Percentiles rank a stretch among this genome's conserved stretches.
These are phyloP conservation scores for Plasmodium yoelii DNA, from an alignment of 169 alveolate species.

Conservation along the genomic window DNA sequence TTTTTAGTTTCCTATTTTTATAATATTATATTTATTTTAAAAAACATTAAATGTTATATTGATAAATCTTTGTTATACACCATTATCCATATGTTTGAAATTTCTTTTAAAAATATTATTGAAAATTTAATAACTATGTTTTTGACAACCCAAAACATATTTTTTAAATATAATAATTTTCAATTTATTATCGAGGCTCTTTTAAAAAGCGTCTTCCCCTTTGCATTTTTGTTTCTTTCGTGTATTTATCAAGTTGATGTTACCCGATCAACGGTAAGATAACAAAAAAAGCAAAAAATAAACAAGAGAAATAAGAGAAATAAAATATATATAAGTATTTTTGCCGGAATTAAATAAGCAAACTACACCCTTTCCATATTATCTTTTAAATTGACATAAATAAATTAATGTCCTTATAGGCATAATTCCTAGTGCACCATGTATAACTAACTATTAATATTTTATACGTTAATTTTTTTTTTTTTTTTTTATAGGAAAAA, in stretches of 20 bases:
- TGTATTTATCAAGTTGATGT: constrained; percentile 30
- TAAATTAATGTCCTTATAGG: no score
- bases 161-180: constrained; percentile 18
- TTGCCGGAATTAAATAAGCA: no score
- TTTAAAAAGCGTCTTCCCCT: constrained; percentile 48
- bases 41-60: constrained; percentile 50
- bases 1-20: constrained; percentile 62
- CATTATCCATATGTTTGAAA: constrained; percentile 40
- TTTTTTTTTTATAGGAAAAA: constrained; percentile 38
- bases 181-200: constrained; percentile 36
- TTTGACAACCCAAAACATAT: constrained; percentile 37
- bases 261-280: constrained; percentile 46
- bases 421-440: no score
- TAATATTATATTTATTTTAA: constrained; percentile 54
- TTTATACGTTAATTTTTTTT: not conserved
- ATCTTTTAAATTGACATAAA: no score
- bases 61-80: constrained; percentile 32
- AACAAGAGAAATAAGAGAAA: not conserved
- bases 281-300: not conserved
- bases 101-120: constrained; percentile 39
- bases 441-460: no score
- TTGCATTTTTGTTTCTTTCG: constrained; percentile 56
- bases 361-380: no score
- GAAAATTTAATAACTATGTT: constrained; percentile 28
- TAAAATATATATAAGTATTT: not conserved